Conservation (phyloP, 2,329 filamentous ascomycete species). For the Cadophora sp. region DNA sequence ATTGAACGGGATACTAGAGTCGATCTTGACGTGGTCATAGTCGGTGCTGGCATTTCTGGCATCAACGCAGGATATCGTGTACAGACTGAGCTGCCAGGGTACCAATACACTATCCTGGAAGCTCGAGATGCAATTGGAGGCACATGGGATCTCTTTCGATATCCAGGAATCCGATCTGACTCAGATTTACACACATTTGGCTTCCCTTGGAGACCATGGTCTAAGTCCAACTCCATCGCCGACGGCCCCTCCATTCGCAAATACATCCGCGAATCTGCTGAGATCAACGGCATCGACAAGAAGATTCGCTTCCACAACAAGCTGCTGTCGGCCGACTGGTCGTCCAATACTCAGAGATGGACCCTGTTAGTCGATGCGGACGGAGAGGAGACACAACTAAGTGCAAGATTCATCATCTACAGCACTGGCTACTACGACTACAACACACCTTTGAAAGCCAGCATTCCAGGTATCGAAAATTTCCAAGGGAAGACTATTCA, state of each 20-base stretch:
- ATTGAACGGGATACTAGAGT: constrained; percentile 5
- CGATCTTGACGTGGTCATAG: constrained; percentile 62
- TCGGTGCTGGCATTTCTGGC: constrained; percentile 78
- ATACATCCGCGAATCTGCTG: constrained; percentile 60
- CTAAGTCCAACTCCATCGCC: constrained; percentile 56
- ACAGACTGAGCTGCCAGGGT: constrained; percentile 59
- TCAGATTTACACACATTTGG: constrained; percentile 68
- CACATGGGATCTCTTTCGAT: constrained; percentile 81
- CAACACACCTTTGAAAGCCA: constrained; percentile 56
- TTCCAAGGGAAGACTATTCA: constrained; percentile 68
- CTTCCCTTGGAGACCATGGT: constrained; percentile 76
- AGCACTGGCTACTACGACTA: constrained; percentile 73
- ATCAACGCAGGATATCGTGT: constrained; percentile 79
- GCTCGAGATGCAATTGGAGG: constrained; percentile 70
- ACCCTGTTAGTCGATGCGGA: constrained; percentile 50
- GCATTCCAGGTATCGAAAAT: constrained; percentile 63
- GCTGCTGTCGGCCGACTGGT: constrained; percentile 60
- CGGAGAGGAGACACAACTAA: constrained; percentile 42
- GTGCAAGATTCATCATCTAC: constrained; percentile 59
- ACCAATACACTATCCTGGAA: constrained; percentile 72
- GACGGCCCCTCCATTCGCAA: constrained; percentile 57
- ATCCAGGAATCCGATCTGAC: constrained; percentile 73
- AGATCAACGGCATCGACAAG: constrained; percentile 58
- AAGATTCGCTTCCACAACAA: constrained; percentile 60
- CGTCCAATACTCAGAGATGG: constrained; percentile 60